Evolutionary conservation across 306 rosid species (phyloP).

Genomic region (Glycine tomentella): DNA sequence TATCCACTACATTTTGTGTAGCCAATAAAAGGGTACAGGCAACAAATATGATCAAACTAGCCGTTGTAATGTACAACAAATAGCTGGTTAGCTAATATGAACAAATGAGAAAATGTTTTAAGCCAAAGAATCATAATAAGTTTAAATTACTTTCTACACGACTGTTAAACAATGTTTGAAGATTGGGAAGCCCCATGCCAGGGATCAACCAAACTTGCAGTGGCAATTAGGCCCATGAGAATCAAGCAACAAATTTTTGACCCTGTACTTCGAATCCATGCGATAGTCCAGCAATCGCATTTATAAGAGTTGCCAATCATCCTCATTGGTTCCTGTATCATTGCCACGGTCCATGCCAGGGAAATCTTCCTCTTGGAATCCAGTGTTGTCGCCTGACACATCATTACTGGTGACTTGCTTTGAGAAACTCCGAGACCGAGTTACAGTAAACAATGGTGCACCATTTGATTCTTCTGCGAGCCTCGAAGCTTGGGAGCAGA

Average conservation of each 20-base stretch:
- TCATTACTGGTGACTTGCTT: constrained; percentile 53
- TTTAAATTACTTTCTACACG: constrained; percentile 51
- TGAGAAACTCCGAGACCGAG: constrained; percentile 57
- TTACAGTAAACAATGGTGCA: constrained; percentile 91
- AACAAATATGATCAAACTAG: constrained; percentile 42
- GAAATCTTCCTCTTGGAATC: constrained; percentile 51
- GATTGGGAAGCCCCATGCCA: constrained; percentile 23
- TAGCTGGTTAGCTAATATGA: constrained; percentile 48
- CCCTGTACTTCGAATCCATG: constrained; percentile 23
- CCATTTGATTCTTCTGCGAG: constrained; percentile 86
- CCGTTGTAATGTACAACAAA: constrained; percentile 53
- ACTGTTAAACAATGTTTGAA: constrained; percentile 39
- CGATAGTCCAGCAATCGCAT: background rate
- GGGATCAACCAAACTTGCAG: constrained; percentile 38
- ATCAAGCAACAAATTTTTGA: constrained; percentile 38
- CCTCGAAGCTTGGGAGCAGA: constrained; percentile 80
- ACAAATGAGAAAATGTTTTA: constrained; percentile 51
- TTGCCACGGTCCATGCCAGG: constrained; percentile 42
- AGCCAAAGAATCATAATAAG: constrained; percentile 50
- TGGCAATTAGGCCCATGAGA: constrained; percentile 38
- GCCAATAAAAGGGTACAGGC: constrained; percentile 38
- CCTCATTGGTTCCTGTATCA: constrained; percentile 65
- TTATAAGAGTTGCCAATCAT: constrained; percentile 92
- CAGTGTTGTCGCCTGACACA: constrained; percentile 50
- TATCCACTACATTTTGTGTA: constrained; percentile 36